Percentiles rank a stretch among this genome's conserved stretches.
Evolutionary conservation across 257 asterid genomes (phyloP).

Genomic region (Hygrophila difformis): DNA sequence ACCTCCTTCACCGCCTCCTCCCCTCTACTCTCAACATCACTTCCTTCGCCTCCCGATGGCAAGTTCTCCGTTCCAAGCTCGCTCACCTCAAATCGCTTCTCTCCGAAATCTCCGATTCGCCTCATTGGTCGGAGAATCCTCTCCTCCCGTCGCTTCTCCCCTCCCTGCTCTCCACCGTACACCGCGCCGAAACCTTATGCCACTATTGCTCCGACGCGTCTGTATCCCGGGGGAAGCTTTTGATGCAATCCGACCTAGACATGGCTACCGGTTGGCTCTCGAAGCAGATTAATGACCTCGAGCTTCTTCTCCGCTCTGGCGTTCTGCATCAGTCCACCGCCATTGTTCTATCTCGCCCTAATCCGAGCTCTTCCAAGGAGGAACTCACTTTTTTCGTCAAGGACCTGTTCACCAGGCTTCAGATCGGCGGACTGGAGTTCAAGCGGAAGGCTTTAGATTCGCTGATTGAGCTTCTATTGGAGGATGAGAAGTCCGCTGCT

Average conservation of each 20-base stretch:
- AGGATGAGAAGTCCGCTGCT: constrained; percentile 50
- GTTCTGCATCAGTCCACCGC: constrained; percentile 86
- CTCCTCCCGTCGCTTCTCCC: constrained; percentile 59
- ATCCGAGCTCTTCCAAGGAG: constrained; percentile 41
- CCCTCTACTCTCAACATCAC: constrained; percentile 46
- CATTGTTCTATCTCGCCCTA: constrained; percentile 77
- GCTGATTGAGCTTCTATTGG: constrained; percentile 45
- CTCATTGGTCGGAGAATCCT: constrained; percentile 76
- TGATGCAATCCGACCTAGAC: constrained; percentile 98
- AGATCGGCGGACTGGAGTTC: constrained; percentile 89
- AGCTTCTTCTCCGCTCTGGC: constrained; percentile 78
- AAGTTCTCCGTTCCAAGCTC: constrained; percentile 63
- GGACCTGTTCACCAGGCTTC: constrained; percentile 76
- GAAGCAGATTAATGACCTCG: constrained; percentile 57
- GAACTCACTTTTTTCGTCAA: constrained; percentile 52
- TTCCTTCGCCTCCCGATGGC: constrained; percentile 71
- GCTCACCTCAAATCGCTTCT: constrained; percentile 38
- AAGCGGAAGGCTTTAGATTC: constrained; percentile 80
- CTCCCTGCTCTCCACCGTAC: constrained; percentile 43
- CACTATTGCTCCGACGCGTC: constrained; percentile 46
- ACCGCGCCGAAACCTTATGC: constrained; percentile 48
- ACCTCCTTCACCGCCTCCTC: constrained; percentile 34
- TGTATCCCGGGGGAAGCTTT: constrained; percentile 60
- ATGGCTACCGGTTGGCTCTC: constrained; percentile 83
- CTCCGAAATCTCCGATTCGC: constrained; percentile 49